Conservation (phyloP, 2,329 filamentous ascomycete genomes). For the Fusarium secorum region DNA sequence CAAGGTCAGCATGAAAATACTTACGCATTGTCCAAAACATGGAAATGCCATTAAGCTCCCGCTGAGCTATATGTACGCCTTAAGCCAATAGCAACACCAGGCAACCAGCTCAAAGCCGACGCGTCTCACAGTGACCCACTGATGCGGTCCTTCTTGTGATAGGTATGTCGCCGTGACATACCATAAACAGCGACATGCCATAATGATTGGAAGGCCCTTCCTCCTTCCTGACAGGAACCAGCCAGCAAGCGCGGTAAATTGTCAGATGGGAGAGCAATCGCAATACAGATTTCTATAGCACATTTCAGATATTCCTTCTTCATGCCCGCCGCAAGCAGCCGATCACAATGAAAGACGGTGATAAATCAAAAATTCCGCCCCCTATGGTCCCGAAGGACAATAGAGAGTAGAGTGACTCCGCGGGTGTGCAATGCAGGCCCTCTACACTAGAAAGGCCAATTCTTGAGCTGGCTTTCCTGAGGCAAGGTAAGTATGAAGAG, state of each 20-base stretch:
- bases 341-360: conserved; percentile 54
- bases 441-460: conserved; percentile 52
- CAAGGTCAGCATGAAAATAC: conserved; percentile 27
- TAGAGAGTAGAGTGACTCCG: conserved; percentile 58
- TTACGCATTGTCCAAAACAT: conserved; percentile 13
- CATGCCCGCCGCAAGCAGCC: conserved; percentile 49
- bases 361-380: conserved; percentile 62
- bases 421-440: conserved; percentile 64
- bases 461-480: conserved; percentile 56
- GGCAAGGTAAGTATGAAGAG: conserved; percentile 65
- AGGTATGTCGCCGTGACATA: neutral
- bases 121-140: conserved; percentile 17
- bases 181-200: neutral
- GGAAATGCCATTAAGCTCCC: conserved; percentile 26
- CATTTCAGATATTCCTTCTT: conserved; percentile 49
- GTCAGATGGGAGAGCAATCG: neutral
- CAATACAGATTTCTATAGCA: neutral
- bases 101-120: neutral
- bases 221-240: neutral
- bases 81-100: conserved; percentile 23
- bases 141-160: neutral
- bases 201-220: neutral
- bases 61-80: neutral
- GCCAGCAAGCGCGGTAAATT: neutral
- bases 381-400: conserved; percentile 64